Conservation (phyloP, 1,284 basidiomycete genomes). For the Rugosomyces carneus region DNA sequence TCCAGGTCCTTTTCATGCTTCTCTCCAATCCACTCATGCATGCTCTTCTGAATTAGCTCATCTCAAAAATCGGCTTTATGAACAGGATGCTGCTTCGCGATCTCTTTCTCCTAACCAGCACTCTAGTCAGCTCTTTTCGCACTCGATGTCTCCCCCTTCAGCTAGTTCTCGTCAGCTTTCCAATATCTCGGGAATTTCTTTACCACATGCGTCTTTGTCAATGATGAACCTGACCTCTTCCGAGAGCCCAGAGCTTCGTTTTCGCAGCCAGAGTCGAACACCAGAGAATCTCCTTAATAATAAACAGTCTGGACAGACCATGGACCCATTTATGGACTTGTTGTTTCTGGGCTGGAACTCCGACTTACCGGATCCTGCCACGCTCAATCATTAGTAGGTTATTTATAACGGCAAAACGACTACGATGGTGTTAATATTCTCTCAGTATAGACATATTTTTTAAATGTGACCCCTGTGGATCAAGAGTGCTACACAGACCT, state of each 20-base stretch:
- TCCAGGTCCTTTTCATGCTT: constrained; percentile 7
- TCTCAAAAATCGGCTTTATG: constrained; percentile 57
- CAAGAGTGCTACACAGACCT: constrained; percentile 70
- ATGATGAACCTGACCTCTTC: constrained; percentile 37
- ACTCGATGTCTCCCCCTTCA: constrained; percentile 12
- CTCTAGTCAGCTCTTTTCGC: constrained; percentile 11
- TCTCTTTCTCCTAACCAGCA: constrained; percentile 39
- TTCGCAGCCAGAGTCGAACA: constrained; percentile 43
- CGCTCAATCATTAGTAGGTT: constrained; percentile 68
- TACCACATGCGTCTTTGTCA: constrained; percentile 44
- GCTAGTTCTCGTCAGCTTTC: constrained; percentile 19
- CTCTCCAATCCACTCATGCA: constrained; percentile 4
- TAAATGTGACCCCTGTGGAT: constrained; percentile 76
- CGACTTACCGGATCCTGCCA: constrained; percentile 67
- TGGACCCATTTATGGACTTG: constrained; percentile 55
- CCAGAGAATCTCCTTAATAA: constrained; percentile 36
- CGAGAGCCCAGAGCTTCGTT: constrained; percentile 36
- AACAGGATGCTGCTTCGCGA: constrained; percentile 36
- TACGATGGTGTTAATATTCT: background rate
- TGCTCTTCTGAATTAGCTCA: constrained; percentile 36
- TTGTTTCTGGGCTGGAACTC: constrained; percentile 76
- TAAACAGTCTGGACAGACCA: constrained; percentile 22
- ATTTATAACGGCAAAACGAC: background rate
- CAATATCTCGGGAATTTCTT: constrained; percentile 32
- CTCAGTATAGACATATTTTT: constrained; percentile 75